Percentiles rank a stretch among this genome's conserved stretches.
These are phyloP conservation scores for Trichoderma virens DNA, from an alignment of 495 filamentous ascomycete species.

Conservation along the genomic window DNA sequence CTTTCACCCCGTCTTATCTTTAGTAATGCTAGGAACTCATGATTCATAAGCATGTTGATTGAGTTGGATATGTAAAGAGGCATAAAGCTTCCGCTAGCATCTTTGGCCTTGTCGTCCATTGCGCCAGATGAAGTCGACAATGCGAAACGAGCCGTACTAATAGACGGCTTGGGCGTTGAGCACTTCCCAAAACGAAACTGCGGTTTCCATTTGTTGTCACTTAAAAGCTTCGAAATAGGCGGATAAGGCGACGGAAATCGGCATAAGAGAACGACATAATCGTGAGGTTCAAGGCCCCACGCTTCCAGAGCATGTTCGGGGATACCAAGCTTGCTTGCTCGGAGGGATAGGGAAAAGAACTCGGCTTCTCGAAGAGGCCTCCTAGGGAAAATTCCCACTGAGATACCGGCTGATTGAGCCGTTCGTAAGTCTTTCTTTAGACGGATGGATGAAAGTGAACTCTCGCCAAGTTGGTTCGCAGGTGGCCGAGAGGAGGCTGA, in stretches of 20 bases:
- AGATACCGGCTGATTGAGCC: neutral
- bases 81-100: slow-evolving; percentile 24
- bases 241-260: slow-evolving; percentile 54
- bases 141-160: slow-evolving; percentile 38
- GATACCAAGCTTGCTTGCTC: slow-evolving; percentile 62
- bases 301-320: slow-evolving; percentile 69
- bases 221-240: slow-evolving; percentile 32
- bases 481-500: neutral
- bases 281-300: slow-evolving; percentile 59
- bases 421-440: neutral
- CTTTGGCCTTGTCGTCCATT: slow-evolving; percentile 20
- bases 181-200: slow-evolving; percentile 45
- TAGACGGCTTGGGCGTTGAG: slow-evolving; percentile 47
- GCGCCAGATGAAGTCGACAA: slow-evolving; percentile 31
- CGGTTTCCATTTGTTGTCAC: neutral
- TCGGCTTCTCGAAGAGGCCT: slow-evolving; percentile 18
- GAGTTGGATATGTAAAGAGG: slow-evolving; percentile 65
- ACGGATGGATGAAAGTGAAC: neutral
- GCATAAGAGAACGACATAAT: slow-evolving; percentile 77
- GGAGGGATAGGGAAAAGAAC: slow-evolving; percentile 53
- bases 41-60: slow-evolving; percentile 61
- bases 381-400: neutral
- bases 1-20: slow-evolving; percentile 46
- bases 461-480: neutral
- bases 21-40: slow-evolving; percentile 56